Conservation (phyloP, 345 rosid species). For the Cardiospermum halicacabum region DNA sequence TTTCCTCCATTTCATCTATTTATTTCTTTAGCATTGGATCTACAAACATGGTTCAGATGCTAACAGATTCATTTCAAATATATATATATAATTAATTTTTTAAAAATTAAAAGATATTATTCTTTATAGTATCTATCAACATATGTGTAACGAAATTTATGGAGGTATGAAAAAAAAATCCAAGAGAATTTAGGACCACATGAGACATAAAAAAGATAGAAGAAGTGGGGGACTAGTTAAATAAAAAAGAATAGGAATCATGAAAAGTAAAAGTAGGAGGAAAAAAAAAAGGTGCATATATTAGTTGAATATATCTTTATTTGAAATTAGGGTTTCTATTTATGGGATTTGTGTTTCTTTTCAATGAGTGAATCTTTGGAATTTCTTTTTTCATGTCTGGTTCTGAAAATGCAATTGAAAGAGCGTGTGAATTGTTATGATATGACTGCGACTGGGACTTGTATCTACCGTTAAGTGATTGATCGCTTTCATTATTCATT, state of each 20-base stretch:
- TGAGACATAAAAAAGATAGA: not conserved
- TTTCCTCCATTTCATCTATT: conserved; percentile 6
- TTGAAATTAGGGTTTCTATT: conserved; percentile 15
- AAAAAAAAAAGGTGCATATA: not conserved
- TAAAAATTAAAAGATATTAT: too few relatives aligned
- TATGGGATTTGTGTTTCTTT: conserved; percentile 17
- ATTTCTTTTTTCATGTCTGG: not conserved
- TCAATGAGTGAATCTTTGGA: not conserved
- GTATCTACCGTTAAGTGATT: conserved; percentile 15
- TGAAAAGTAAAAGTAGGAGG: not conserved
- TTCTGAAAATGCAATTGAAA: not conserved
- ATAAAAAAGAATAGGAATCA: conserved; percentile 4
- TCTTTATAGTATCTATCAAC: not conserved
- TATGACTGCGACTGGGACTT: conserved; percentile 25
- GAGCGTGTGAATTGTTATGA: conserved; percentile 14
- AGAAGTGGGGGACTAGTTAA: conserved; percentile 5
- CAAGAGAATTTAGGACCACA: conserved; percentile 1
- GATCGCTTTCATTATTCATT: conserved; percentile 29
- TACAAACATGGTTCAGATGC: conserved; percentile 24
- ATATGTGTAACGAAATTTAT: not conserved
- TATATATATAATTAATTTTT: not conserved
- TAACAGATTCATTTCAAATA: not conserved
- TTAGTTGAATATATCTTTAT: not conserved
- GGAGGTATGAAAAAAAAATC: not conserved
- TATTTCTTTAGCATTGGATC: conserved; percentile 28